Conservation (phyloP, 805 yeast genomes). For the Lipomyces spencermartinsiae region DNA sequence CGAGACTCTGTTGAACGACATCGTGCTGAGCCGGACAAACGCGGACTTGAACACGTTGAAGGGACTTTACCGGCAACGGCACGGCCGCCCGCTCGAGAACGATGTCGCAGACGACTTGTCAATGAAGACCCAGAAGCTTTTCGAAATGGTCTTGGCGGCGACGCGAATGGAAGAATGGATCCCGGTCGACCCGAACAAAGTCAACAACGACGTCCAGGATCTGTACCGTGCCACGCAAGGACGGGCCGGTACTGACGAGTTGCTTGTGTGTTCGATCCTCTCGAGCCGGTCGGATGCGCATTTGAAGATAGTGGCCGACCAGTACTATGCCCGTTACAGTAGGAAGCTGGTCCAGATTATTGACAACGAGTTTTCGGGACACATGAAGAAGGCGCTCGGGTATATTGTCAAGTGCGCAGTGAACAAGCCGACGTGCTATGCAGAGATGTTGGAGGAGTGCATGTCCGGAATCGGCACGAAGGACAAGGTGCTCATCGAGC, state of each 20-base stretch:
- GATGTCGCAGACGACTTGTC: constrained; percentile 38
- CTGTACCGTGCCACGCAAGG: constrained; percentile 36
- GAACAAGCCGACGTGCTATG: constrained; percentile 31
- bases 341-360: constrained; percentile 32
- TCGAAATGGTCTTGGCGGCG: constrained; percentile 34
- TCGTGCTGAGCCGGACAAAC: constrained; percentile 36
- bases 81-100: constrained; percentile 26
- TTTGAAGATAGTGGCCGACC: constrained; percentile 31
- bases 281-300: constrained; percentile 36
- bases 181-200: constrained; percentile 32
- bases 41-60: constrained; percentile 38
- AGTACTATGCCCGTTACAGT: constrained; percentile 27
- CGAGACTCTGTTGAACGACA: constrained; percentile 38
- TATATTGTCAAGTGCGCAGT: constrained; percentile 37
- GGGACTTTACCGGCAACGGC: constrained; percentile 33
- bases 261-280: constrained; percentile 37
- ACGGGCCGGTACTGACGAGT: constrained; percentile 37
- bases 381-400: constrained; percentile 38
- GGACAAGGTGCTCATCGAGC: constrained; percentile 34
- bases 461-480: constrained; percentile 41
- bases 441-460: constrained; percentile 36
- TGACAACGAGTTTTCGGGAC: constrained; percentile 38
- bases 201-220: constrained; percentile 34
- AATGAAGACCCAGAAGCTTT: constrained; percentile 38
- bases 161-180: constrained; percentile 31